A percentile compares a stretch with the other conserved stretches of the same genome.
Conservation (phyloP, 169 alveolate species). For the Cryptosporidium sp. region DNA sequence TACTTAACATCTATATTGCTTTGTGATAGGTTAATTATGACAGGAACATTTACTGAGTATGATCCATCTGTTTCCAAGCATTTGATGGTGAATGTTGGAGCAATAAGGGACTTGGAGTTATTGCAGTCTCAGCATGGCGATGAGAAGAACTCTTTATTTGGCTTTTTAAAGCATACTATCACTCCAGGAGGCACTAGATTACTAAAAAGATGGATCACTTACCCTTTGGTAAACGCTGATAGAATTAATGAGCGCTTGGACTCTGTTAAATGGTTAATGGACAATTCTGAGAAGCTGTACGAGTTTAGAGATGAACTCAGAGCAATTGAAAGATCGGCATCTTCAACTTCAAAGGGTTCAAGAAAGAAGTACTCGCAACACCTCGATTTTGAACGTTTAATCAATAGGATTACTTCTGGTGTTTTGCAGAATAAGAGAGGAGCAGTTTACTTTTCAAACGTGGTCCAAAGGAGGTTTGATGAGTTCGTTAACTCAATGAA, state of each 20-base stretch:
- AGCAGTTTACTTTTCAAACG: conserved; percentile 89
- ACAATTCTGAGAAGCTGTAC: conserved; percentile 78
- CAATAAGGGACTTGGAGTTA: conserved; percentile 87
- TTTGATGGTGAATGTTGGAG: conserved; percentile 82
- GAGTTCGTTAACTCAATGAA: conserved; percentile 83
- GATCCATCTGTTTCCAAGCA: conserved; percentile 46
- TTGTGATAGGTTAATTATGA: conserved; percentile 56
- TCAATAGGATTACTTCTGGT: conserved; percentile 85
- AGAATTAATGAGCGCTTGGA: conserved; percentile 90
- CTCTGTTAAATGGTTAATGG: conserved; percentile 90
- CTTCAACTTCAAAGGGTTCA: conserved; percentile 53
- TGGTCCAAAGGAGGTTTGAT: conserved; percentile 79
- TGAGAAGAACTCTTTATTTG: conserved; percentile 83
- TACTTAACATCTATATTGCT: conserved; percentile 58
- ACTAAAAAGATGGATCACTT: conserved; percentile 94
- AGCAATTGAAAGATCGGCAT: conserved; percentile 22
- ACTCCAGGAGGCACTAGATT: conserved; percentile 95
- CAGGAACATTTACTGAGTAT: conserved; percentile 55
- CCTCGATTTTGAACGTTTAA: conserved; percentile 87
- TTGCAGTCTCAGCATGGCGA: conserved; percentile 86
- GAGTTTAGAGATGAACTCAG: conserved; percentile 58
- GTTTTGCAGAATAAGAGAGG: conserved; percentile 86
- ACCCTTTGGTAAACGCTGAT: conserved; percentile 90
- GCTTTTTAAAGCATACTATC: conserved; percentile 90
- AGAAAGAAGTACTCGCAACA: conserved; percentile 71